Evolutionary conservation across 1,284 basidiomycete genomes (phyloP), one percentile per base, ranked within the genome.

Genomic region (Trametes versicolor): DNA sequence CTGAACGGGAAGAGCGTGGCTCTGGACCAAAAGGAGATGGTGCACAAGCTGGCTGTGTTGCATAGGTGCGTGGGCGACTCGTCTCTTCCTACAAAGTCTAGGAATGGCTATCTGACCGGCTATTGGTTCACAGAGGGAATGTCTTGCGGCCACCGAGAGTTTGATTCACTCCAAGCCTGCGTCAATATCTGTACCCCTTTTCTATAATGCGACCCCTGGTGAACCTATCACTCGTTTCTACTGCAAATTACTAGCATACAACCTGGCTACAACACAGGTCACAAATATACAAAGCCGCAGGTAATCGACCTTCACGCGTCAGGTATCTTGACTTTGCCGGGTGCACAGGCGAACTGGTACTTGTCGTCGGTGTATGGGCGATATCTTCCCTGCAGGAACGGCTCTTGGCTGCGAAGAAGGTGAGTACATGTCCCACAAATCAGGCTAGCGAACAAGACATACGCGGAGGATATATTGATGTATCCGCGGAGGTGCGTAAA

Each of bases 21-120:
- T 37, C 80, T 90, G 64, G 80, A 83, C 70, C 84, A 83, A 71
- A 88, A 94, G 77, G 80, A 79, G 69, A 82, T 86, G 60, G 75
- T 87, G 58, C 95, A 97, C 76, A 85, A 82, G 71, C 73, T 86
- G 43, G 96, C 91, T 1, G 92, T 91, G 82, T 83, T 92, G 39
- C 94, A 94, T 77, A 90, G 95, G 93, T 95, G 69, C 63, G 91
- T 83, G 13, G 37, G 2, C 15, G 5, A 39, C 10, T 12, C 37
- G 10, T n/a, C n/a, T n/a, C n/a, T n/a, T n/a, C n/a, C n/a, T n/a
- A n/a, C n/a, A n/a, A n/a, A n/a, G 37, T 4, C 10, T 4, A 17
- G 15, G 37, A 48, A 48, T 12, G 23, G 21, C 25, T 25, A 2
- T 48, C 23, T 48, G 13, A 48, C 45, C 9, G 45, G 5, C 25